A percentile compares a stretch with the other conserved stretches of the same genome.
phyloP scores from a whole-genome alignment of 129 eudicot genomes.

The Logfia minima region DNA sequence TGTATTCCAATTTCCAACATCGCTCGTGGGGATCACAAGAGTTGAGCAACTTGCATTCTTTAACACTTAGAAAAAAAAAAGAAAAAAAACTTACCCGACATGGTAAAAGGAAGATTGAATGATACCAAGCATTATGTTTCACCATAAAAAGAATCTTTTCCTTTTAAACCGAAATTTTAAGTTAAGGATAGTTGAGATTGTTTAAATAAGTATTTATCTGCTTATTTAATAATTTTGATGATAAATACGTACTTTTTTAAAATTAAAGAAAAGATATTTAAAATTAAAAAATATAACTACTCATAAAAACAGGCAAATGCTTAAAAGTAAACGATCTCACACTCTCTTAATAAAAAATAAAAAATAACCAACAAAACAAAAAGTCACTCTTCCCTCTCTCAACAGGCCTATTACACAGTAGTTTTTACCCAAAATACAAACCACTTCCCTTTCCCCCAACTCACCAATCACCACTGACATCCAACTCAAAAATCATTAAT shows the following conservation, averaged over 20 bases:
- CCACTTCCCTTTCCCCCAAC: slow-evolving; percentile 29
- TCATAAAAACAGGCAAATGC: too few species aligned
- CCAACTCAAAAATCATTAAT: slow-evolving; percentile 15
- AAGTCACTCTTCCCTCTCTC: slow-evolving; percentile 29
- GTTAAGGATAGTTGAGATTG: too few species aligned
- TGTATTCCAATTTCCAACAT: slow-evolving; percentile 18
- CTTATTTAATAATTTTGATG: too few species aligned
- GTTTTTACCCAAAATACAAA: slow-evolving; percentile 33
- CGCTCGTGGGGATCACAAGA: slow-evolving; percentile 23
- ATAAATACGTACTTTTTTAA: too few species aligned
- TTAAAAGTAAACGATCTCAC: too few species aligned
- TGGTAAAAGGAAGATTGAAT: slow-evolving; percentile 13
- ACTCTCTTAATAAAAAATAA: slow-evolving; percentile 11
- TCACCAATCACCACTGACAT: slow-evolving; percentile 36
- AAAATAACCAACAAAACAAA: slow-evolving; percentile 15
- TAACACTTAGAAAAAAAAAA: background rate
- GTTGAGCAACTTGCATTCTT: slow-evolving; percentile 22
- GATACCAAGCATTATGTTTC: slow-evolving; percentile 29
- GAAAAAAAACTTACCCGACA: background rate
- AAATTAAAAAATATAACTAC: too few species aligned
- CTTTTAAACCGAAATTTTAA: slow-evolving; percentile 22
- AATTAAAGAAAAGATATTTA: too few species aligned
- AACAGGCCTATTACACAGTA: slow-evolving; percentile 30
- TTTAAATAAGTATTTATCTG: too few species aligned
- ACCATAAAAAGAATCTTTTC: slow-evolving; percentile 31